Evolutionary conservation across 169 alveolate genomes (phyloP).

Genomic region (Perkinsus marinus): DNA sequence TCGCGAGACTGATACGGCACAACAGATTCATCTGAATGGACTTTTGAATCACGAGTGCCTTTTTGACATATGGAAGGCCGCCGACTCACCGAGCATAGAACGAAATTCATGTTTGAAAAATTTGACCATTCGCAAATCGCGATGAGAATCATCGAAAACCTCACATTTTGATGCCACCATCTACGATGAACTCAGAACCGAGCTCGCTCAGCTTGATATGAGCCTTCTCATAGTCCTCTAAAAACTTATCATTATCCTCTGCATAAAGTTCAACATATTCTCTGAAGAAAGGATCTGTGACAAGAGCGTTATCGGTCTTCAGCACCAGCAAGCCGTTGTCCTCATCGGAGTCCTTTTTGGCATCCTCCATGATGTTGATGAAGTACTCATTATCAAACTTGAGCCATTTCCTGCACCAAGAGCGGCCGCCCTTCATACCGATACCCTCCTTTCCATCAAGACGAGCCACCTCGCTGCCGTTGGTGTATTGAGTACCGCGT

Average conservation of each 20-base stretch:
- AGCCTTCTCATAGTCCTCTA: conserved; percentile 43
- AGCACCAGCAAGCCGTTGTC: background rate
- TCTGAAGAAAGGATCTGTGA: conserved; percentile 31
- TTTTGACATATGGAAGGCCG: no score
- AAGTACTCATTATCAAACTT: conserved; percentile 1
- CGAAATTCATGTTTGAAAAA: no score
- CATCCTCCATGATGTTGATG: background rate
- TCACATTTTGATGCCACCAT: background rate
- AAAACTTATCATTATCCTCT: conserved; percentile 37
- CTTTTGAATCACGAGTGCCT: no score
- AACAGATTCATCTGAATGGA: no score
- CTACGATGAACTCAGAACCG: conserved; percentile 28
- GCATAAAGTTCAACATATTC: conserved; percentile 36
- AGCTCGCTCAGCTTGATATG: conserved; percentile 44
- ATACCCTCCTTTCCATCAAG: background rate
- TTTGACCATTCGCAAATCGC: background rate
- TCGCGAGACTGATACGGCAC: no score
- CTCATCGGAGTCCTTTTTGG: background rate
- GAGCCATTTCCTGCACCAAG: conserved; percentile 1
- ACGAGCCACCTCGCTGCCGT: conserved; percentile 19
- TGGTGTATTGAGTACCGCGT: conserved; percentile 28
- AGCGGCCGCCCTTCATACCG: background rate
- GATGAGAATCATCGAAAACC: background rate
- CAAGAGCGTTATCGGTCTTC: conserved; percentile 9
- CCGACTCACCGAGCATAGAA: no score